Base-by-base conservation (phyloP, 108 stramenopile genomes). In the Stephanodiscus minutulus region DNA sequence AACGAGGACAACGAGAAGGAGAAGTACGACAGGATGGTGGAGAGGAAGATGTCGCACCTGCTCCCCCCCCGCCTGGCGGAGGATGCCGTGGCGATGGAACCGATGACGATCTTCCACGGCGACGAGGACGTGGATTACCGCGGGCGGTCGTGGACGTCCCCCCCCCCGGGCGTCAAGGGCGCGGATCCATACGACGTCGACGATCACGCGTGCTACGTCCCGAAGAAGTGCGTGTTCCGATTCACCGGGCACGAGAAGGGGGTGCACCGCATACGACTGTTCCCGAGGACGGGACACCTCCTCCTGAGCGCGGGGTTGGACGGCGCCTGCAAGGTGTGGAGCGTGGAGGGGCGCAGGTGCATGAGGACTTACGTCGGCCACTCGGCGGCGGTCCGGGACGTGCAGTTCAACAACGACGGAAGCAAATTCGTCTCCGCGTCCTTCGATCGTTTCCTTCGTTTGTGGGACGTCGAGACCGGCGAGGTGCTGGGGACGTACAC, bases 381-480 rank as follows among this genome's bases (percentile, higher is more conserved):
- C 84, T 70, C 81, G 3, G 97, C 96, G 3, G 98, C 88, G 2
- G 96, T 99, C 10, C 86, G 97, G 10, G 96, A 97, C 81, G 88
- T 95, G 2, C 83, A 92, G 71, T 98, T 98, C 83, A 92, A 93
- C 76, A 69, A 89, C 61, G 87, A 88, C 81, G 98, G 98, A 0
- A 73, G 75, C 49, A 84, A 82, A 67, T 98, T 98, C 73, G 83
- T 96, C 10, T 94, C 90, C 21, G 91, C 86, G 8, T 89, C 92
- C 2, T 98, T 96, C 81, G 98, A 98, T 88, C 88, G 98, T 2
- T 97, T 72, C 60, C 50, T 96, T 20, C 89, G 98, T 44, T 68
- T 98, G 65, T 99, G 99, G 99, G 93, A 98, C 79, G 92, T 94
- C 13, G 98, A 98, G 79, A 89, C 94, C 13, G 99, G 98, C 1